Base-by-base conservation (phyloP, 345 rosid genomes). In the Theobroma cacao region DNA sequence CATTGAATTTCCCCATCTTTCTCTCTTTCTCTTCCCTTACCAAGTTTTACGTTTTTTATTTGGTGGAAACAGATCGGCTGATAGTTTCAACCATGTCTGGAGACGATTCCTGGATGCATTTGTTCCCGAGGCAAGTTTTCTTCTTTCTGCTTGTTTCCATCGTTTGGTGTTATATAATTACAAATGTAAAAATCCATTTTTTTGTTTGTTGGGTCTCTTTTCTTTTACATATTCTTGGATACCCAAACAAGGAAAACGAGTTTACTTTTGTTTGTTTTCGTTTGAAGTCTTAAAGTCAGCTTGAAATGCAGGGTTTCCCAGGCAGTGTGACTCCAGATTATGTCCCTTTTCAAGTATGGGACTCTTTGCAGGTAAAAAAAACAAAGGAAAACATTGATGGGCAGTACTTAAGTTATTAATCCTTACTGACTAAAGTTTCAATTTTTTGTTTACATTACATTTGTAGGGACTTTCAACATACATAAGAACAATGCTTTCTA, bases 401-500 rank as follows among this genome's bases (percentile, higher is more conserved):
- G 30, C 56, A 24, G 18, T 70, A 10, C n/a, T 69, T 70, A 58
- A 72, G 52, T 72, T 60, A 24, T 80, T 18, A 34, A 12, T 36
- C 22, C 18, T 80, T 55, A 30, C 12, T 65, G 8, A 53, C 62
- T 50, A 28, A 30, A 67, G 10, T 66, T 80, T 75, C 33, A 31
- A 24, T 31, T 15, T 6, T n/a, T 81, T 28, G 31, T 0, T 77
- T 59, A 12, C 24, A 76, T 82, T 56, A 13, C 64, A 9, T 26
- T 38, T 77, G 5, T 74, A 95, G 98, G 98, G 98, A 20, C 91
- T 95, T 41, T 92, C 98, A 0, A 95, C 98, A 8, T 95, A 95
- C 83, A 89, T 91, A 87, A 91, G 96, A 88, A 95, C 90, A 84
- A 92, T 95, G 98, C 97, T 95, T 81, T 95, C 98, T 24, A 95